Base-by-base conservation (phyloP, 441 rosid species). In the Aquilaria agallochum region DNA sequence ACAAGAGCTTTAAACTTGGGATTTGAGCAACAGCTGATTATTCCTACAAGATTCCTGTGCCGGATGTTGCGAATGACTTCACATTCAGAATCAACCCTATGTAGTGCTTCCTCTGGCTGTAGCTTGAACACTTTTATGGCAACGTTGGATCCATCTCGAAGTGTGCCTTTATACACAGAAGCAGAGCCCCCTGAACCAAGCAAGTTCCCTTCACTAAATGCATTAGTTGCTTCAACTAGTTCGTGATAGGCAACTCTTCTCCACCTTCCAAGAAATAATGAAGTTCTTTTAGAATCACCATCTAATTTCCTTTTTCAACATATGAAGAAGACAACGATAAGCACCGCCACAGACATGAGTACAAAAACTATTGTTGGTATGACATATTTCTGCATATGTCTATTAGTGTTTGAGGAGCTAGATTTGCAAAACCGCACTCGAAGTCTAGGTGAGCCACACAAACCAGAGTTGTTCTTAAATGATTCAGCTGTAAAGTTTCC, bases 201-300 rank as follows among this genome's bases (percentile, higher is more conserved):
- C 50, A 66, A 52, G n/a, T 58, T 66, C 0, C 45, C 32, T 52
- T 59, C 44, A 0, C 4, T 30, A 33, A 50, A 58, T 7, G 49
- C 50, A 32, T 58, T 32, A 4, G 70, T 52, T 11, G 58, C 36
- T 1, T 5, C 11, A 14, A 9, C 30, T 3, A 58, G 49, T 2
- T 59, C 66, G 5, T 44, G 56, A n/a, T 49, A 52, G 1, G 60
- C 50, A 65, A 70, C 46, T 61, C 68, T 67, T 58, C 65, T 72
- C 67, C 66, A 66, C 31, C 45, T 49, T 58, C 13, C 55, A 9
- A 31, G 33, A 2, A 50, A 34, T 15, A 46, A 46, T 31, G 33
- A 9, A 9, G 30, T 30, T 44, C n/a, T 62, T 14, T n/a, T 13
- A 15, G 1, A 33, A 4, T 4, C 20, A 31, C 9, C 30, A 5